Percentiles rank a stretch among this genome's conserved stretches.
phyloP scores from a whole-genome alignment of 768 basidiomycete genomes.

The Hirschioporus abietinus region DNA sequence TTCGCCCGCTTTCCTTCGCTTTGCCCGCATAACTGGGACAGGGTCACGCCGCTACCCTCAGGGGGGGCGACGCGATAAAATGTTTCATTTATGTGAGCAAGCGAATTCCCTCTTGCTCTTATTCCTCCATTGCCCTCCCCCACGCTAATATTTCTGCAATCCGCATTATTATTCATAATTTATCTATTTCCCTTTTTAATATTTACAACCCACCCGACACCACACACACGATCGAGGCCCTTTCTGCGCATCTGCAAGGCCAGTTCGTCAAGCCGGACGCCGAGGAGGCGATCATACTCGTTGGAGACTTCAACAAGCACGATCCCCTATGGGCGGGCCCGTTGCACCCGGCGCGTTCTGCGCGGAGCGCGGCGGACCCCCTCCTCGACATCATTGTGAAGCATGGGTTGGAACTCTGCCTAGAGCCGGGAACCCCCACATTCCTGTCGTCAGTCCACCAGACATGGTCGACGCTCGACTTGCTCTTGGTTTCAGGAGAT shows the following conservation, averaged over 20 bases:
- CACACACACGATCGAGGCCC: neutral
- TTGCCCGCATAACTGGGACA: neutral
- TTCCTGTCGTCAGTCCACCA: neutral
- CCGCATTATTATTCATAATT: neutral
- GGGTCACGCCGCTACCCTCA: neutral
- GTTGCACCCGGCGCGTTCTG: neutral
- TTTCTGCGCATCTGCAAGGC: neutral
- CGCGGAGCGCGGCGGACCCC: neutral
- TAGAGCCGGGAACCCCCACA: conserved; percentile 5
- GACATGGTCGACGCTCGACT: conserved; percentile 3
- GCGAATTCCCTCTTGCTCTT: neutral
- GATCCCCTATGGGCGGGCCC: conserved; percentile 6
- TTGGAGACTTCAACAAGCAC: conserved; percentile 9
- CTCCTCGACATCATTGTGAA: conserved; percentile 3
- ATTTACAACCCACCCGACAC: neutral
- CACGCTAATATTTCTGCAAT: neutral
- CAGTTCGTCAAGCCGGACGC: neutral
- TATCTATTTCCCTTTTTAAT: neutral
- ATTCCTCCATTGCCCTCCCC: neutral
- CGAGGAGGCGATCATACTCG: neutral
- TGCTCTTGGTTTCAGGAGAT: neutral
- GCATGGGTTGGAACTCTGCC: neutral
- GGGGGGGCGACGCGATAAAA: neutral
- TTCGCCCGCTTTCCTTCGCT: neutral
- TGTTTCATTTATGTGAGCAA: conserved; percentile 1